Percentiles rank a stretch among this genome's conserved stretches.
phyloP scores from a whole-genome alignment of 2,329 filamentous ascomycete species.

The Aspergillus floridensis region DNA sequence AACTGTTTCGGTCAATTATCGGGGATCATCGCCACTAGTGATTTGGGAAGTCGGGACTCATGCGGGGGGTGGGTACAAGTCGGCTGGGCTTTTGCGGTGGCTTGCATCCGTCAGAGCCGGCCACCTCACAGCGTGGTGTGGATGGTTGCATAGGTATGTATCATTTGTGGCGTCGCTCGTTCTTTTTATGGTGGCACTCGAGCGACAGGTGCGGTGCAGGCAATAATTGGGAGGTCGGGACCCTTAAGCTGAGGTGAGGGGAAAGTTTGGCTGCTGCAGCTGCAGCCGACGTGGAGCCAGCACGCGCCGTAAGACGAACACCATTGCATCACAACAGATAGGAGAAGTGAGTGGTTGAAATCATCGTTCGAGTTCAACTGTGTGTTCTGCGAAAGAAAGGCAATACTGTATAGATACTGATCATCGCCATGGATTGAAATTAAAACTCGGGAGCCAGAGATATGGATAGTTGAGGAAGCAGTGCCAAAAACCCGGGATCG shows the following conservation, averaged over 20 bases:
- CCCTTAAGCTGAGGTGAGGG: neutral
- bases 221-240: neutral
- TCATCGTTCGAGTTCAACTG: too few relatives aligned
- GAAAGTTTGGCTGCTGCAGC: neutral
- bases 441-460: too few relatives aligned
- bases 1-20: constrained; percentile 20
- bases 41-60: neutral
- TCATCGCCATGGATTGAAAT: too few relatives aligned
- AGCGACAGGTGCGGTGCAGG: neutral
- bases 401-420: too few relatives aligned
- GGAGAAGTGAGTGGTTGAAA: too few relatives aligned
- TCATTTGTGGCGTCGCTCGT: neutral
- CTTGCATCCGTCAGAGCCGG: neutral
- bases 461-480: too few relatives aligned
- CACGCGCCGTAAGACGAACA: neutral
- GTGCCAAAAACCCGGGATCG: too few relatives aligned
- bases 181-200: neutral
- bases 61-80: neutral
- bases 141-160: neutral
- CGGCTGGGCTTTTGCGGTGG: neutral
- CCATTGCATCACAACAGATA: too few relatives aligned
- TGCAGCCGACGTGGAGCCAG: neutral
- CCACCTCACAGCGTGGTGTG: neutral
- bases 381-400: too few relatives aligned
- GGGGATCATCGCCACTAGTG: constrained; percentile 13